Conservation (phyloP, 75 land plant genomes). For the Larix kaempferi region DNA sequence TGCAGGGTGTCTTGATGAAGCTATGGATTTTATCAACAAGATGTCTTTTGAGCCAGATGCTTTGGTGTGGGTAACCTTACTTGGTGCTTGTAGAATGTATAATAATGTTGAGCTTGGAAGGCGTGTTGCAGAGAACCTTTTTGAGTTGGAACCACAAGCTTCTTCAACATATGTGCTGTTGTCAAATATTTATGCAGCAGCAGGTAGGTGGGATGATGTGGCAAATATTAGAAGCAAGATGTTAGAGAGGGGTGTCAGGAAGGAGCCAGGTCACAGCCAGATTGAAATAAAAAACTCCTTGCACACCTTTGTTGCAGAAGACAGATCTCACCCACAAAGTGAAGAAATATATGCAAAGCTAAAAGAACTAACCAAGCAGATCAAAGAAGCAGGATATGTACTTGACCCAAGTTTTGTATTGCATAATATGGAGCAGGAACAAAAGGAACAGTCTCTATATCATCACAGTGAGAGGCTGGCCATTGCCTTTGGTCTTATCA, state of each 20-base stretch:
- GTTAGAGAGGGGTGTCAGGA: background rate
- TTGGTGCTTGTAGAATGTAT: background rate
- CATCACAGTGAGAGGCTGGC: slow-evolving; percentile 32
- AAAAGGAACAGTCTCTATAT: slow-evolving; percentile 4
- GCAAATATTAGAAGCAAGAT: background rate
- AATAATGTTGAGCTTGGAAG: background rate
- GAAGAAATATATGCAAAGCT: slow-evolving; percentile 2
- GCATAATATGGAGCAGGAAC: slow-evolving; percentile 9
- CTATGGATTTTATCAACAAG: background rate
- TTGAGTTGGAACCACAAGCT: background rate
- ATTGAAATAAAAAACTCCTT: background rate
- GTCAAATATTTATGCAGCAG: background rate
- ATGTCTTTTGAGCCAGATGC: background rate
- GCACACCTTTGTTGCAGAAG: background rate
- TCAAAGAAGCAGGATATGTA: slow-evolving; percentile 12
- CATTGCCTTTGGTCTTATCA: slow-evolving; percentile 27
- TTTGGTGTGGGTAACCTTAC: background rate
- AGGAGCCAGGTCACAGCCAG: background rate
- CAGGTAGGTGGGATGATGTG: background rate
- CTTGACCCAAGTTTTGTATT: slow-evolving; percentile 10
- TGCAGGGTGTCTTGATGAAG: background rate
- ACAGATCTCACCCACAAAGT: background rate
- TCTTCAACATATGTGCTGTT: background rate
- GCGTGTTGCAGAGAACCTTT: background rate
- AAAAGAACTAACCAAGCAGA: slow-evolving; percentile 8